These are phyloP conservation scores for Lasiodiplodia hormozganensis DNA, from an alignment of 2,329 filamentous ascomycete species.

Conservation along the genomic window DNA sequence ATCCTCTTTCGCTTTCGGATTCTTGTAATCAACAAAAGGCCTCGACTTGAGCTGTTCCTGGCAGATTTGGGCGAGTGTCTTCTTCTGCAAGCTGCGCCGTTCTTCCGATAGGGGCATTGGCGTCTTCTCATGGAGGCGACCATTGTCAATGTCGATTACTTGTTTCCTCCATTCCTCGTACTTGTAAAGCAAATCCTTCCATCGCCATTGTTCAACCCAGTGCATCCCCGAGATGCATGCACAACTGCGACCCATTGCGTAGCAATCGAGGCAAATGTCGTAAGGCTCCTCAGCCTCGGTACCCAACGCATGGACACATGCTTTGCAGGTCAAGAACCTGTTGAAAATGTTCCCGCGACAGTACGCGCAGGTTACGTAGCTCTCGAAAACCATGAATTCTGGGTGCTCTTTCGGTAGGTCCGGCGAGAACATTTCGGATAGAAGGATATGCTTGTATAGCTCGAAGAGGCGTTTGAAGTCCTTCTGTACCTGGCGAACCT, in stretches of 20 bases:
- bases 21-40: conserved; percentile 83
- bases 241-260: conserved; percentile 95
- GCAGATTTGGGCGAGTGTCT: conserved; percentile 89
- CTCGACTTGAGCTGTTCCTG: conserved; percentile 83
- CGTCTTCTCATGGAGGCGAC: conserved; percentile 68
- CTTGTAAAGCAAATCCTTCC: conserved; percentile 76
- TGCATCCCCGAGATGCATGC: conserved; percentile 82
- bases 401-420: conserved; percentile 69
- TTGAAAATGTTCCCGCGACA: conserved; percentile 98
- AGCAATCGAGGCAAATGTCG: conserved; percentile 98
- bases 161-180: conserved; percentile 85
- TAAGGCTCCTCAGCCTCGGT: conserved; percentile 83
- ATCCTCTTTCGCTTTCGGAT: conserved; percentile 57
- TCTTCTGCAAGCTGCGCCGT: conserved; percentile 70
- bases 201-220: conserved; percentile 94
- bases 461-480: conserved; percentile 84
- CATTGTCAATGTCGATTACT: conserved; percentile 76
- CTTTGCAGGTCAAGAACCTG: conserved; percentile 88
- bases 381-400: conserved; percentile 83
- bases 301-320: conserved; percentile 73
- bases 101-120: conserved; percentile 76
- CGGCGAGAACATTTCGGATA: conserved; percentile 84
- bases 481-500: conserved; percentile 73
- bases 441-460: conserved; percentile 78
- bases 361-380: conserved; percentile 93